Evolutionary conservation across 805 yeast genomes (phyloP).

Genomic region (Torulaspora indica): DNA sequence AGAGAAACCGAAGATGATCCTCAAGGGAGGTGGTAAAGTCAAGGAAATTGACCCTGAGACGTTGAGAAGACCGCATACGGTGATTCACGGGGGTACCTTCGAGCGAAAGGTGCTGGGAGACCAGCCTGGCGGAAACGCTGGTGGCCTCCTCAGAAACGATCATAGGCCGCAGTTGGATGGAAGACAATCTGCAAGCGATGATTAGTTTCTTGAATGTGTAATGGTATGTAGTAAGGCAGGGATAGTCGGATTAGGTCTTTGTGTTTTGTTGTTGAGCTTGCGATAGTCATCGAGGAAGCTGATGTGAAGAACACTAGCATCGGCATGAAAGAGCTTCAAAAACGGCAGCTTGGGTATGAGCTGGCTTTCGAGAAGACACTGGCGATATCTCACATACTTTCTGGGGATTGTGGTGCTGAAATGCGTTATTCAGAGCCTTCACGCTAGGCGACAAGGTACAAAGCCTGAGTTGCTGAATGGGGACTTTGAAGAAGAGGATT

Average conservation of each 20-base stretch:
- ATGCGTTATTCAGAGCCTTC: not conserved
- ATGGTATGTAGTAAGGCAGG: not conserved
- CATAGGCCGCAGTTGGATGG: conserved; percentile 7
- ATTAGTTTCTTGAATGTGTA: not conserved
- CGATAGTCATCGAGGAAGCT: not conserved
- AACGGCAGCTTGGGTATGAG: conserved; percentile 3
- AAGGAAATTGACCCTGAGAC: conserved; percentile 22
- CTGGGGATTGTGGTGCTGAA: conserved; percentile 4
- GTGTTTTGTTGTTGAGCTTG: not conserved
- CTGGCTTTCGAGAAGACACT: conserved; percentile 10
- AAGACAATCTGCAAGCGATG: not conserved
- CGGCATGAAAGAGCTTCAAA: not conserved
- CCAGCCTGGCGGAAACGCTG: conserved; percentile 13
- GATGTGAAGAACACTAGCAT: not conserved
- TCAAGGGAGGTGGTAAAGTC: conserved; percentile 23
- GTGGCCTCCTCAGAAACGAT: conserved; percentile 24
- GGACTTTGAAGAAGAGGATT: not conserved
- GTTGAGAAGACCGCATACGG: conserved; percentile 27
- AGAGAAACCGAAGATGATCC: conserved; percentile 11
- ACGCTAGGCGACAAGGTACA: not conserved
- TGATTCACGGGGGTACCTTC: conserved; percentile 8
- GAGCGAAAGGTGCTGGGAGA: conserved; percentile 1
- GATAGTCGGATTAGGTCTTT: not conserved
- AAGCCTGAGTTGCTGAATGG: too few relatives aligned
- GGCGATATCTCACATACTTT: conserved; percentile 9